Evolutionary conservation across 192 early-diverging fungal genomes (phyloP).

Genomic region (Fimicolochytrium jonesii): DNA sequence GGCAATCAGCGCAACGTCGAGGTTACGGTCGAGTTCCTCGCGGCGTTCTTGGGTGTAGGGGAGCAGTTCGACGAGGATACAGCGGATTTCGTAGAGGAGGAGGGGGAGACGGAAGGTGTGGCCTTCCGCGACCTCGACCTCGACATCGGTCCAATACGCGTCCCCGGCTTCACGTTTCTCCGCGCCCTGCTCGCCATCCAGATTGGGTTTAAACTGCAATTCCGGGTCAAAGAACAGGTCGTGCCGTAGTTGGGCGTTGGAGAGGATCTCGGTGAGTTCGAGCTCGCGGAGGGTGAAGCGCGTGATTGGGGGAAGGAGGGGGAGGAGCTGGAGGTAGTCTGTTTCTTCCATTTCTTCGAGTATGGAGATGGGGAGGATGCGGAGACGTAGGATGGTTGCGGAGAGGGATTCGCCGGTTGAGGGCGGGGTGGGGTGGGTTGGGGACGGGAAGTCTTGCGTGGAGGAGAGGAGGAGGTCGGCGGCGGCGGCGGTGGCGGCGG

Average conservation of each 20-base stretch:
- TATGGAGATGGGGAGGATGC: slow-evolving; percentile 29
- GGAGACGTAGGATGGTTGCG: slow-evolving; percentile 26
- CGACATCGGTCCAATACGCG: slow-evolving; percentile 71
- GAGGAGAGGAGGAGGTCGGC: too few relatives aligned
- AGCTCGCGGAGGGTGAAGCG: slow-evolving; percentile 85
- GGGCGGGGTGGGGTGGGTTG: too few relatives aligned
- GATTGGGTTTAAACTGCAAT: slow-evolving; percentile 84
- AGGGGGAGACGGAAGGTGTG: slow-evolving; percentile 51
- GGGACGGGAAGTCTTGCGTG: too few relatives aligned
- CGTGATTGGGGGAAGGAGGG: slow-evolving; percentile 68
- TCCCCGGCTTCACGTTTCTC: slow-evolving; percentile 57
- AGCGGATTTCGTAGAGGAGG: slow-evolving; percentile 70
- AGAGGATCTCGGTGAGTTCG: slow-evolving; percentile 74
- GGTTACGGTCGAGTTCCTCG: slow-evolving; percentile 42
- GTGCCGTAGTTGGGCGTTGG: slow-evolving; percentile 81
- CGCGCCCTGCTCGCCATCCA: slow-evolving; percentile 65
- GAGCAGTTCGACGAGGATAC: slow-evolving; percentile 65
- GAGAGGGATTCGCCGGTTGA: too few relatives aligned
- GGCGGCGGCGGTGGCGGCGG: too few relatives aligned
- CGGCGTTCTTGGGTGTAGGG: slow-evolving; percentile 36
- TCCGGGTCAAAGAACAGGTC: slow-evolving; percentile 87
- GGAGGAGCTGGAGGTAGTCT: slow-evolving; percentile 35
- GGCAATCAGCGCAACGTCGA: slow-evolving; percentile 44
- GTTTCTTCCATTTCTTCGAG: slow-evolving; percentile 37
- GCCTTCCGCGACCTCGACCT: slow-evolving; percentile 43